These are phyloP conservation scores for Priceomyces castillae DNA, from an alignment of 805 yeast genomes.

Conservation along the genomic window DNA sequence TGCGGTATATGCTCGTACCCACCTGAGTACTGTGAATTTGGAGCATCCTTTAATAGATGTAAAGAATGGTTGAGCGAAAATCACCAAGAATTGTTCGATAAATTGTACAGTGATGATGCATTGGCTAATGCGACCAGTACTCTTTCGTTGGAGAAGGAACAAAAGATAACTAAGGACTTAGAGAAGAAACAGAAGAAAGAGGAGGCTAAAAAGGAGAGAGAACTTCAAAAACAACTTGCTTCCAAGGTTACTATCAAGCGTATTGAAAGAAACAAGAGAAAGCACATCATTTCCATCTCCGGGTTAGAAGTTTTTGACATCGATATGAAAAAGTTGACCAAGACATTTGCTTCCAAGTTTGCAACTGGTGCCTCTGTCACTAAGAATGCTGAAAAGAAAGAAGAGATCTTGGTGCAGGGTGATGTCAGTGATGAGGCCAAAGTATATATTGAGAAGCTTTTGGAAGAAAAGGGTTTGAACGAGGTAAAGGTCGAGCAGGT, in stretches of 20 bases:
- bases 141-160: constrained; percentile 73
- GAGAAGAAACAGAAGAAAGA: constrained; percentile 84
- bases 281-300: constrained; percentile 79
- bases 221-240: constrained; percentile 70
- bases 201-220: constrained; percentile 81
- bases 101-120: constrained; percentile 61
- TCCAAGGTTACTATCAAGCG: constrained; percentile 80
- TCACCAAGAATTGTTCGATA: constrained; percentile 53
- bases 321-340: constrained; percentile 87
- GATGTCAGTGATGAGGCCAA: constrained; percentile 93
- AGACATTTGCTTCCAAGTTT: constrained; percentile 88
- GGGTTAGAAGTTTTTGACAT: constrained; percentile 87
- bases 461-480: constrained; percentile 77
- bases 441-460: constrained; percentile 62
- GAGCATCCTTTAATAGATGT: constrained; percentile 76
- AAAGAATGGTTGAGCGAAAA: constrained; percentile 72
- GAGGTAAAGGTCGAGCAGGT: constrained; percentile 87
- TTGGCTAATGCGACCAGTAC: constrained; percentile 57
- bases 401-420: constrained; percentile 90
- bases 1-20: constrained; percentile 83
- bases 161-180: constrained; percentile 75
- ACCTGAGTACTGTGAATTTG: constrained; percentile 92
- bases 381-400: constrained; percentile 86
- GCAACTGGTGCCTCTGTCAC: constrained; percentile 95
- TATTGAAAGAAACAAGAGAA: constrained; percentile 86